These are phyloP conservation scores for Nannizzia gypsea DNA, from an alignment of 2,329 filamentous ascomycete genomes.

Conservation along the genomic window DNA sequence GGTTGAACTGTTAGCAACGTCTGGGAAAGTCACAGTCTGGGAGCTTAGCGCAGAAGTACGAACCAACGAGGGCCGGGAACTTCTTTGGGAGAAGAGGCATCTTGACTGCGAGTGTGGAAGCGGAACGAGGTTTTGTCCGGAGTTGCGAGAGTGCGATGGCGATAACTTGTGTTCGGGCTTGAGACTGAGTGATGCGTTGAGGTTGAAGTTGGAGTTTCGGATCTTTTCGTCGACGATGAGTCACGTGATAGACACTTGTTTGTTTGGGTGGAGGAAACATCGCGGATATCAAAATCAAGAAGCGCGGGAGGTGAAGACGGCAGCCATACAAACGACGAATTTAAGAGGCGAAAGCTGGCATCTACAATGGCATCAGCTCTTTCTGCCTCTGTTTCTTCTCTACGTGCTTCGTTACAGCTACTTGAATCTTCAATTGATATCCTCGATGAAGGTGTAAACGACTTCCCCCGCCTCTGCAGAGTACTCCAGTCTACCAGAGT, in stretches of 20 bases:
- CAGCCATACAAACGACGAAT: not conserved
- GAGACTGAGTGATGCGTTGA: not conserved
- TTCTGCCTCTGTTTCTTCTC: constrained; percentile 47
- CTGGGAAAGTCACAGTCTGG: constrained; percentile 18
- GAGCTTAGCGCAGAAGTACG: constrained; percentile 31
- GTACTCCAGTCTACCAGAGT: constrained; percentile 53
- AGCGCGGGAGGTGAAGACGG: not conserved
- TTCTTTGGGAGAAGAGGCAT: constrained; percentile 78
- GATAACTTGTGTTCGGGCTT: constrained; percentile 7
- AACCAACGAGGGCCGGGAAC: constrained; percentile 68
- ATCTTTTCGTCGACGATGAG: constrained; percentile 6
- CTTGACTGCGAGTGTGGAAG: constrained; percentile 31
- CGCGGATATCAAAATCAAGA: not conserved
- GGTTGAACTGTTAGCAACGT: constrained; percentile 21
- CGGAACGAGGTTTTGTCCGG: not conserved
- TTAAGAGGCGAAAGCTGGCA: not conserved
- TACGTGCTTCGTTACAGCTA: constrained; percentile 49
- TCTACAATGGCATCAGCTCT: constrained; percentile 37
- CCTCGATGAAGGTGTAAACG: constrained; percentile 50
- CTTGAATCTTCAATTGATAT: constrained; percentile 53
- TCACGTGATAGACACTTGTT: constrained; percentile 8
- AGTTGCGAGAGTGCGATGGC: constrained; percentile 17
- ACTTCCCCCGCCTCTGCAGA: constrained; percentile 51
- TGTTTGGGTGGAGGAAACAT: not conserved
- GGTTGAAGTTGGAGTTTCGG: constrained; percentile 9